Percentiles rank a stretch among this genome's conserved stretches.
Evolutionary conservation across 1,139 yeast species (phyloP).

Genomic region (Protomyces arabidopsidicola): DNA sequence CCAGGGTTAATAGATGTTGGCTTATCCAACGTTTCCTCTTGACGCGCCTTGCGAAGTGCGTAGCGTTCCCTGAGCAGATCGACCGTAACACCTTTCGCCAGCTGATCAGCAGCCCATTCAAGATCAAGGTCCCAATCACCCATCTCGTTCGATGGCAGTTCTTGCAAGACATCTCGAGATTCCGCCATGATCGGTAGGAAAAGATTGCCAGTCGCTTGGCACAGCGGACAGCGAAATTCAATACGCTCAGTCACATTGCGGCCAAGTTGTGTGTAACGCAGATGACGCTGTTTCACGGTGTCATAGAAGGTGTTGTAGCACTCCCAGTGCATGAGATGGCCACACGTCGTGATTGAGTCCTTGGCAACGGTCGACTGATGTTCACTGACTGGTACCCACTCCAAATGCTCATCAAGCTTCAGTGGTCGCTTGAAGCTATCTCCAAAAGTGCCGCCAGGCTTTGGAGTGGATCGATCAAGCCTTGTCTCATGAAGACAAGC

Average conservation of each 20-base stretch:
- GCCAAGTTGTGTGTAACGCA: conserved; percentile 82
- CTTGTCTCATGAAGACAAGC: conserved; percentile 12
- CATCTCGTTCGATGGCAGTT: background rate
- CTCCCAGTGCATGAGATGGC: conserved; percentile 85
- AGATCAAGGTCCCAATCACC: background rate
- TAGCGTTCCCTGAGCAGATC: background rate
- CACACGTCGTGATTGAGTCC: conserved; percentile 71
- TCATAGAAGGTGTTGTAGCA: conserved; percentile 66
- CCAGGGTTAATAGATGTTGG: background rate
- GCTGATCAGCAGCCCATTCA: background rate
- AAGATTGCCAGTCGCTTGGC: conserved; percentile 79
- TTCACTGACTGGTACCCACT: conserved; percentile 49
- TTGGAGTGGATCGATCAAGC: conserved; percentile 10
- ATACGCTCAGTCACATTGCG: conserved; percentile 58
- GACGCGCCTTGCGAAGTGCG: background rate
- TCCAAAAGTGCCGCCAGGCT: background rate
- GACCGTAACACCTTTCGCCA: background rate
- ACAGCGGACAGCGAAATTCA: conserved; percentile 83
- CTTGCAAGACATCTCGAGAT: background rate
- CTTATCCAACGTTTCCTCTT: background rate
- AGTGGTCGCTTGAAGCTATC: background rate
- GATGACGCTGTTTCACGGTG: conserved; percentile 51
- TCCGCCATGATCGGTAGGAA: conserved; percentile 61
- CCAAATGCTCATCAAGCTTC: background rate
- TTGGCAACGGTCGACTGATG: conserved; percentile 39